Evolutionary conservation across 306 rosid genomes (phyloP).

Genomic region (Trichosanthes cucumerina): DNA sequence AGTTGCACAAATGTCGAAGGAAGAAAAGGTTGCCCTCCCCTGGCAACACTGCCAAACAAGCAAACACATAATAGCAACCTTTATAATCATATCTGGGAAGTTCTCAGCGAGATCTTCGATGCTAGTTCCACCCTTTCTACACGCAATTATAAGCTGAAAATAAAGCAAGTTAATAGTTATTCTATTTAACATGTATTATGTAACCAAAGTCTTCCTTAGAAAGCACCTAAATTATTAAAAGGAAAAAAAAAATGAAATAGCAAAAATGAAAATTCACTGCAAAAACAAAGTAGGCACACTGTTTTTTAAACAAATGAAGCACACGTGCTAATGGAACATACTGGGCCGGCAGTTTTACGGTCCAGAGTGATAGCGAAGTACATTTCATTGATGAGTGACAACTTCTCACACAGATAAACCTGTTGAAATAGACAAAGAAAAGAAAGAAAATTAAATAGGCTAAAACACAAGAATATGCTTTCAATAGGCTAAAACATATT

Average conservation of each 20-base stretch:
- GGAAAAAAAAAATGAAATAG: slow-evolving; percentile 8
- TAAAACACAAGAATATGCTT: not conserved
- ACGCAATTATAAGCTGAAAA: slow-evolving; percentile 80
- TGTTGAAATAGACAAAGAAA: slow-evolving; percentile 22
- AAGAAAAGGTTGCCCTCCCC: not conserved
- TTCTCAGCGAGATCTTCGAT: slow-evolving; percentile 99
- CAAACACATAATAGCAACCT: slow-evolving; percentile 39
- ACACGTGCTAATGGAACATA: slow-evolving; percentile 29
- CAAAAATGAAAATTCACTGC: not conserved
- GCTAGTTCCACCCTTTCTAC: slow-evolving; percentile 97
- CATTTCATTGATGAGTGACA: slow-evolving; percentile 93
- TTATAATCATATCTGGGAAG: slow-evolving; percentile 81
- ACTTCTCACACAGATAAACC: slow-evolving; percentile 83
- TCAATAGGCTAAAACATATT: not conserved
- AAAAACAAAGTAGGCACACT: not conserved
- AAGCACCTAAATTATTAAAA: not conserved
- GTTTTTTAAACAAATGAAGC: not conserved
- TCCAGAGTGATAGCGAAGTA: slow-evolving; percentile 96
- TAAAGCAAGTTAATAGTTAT: slow-evolving; percentile 2
- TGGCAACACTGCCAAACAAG: slow-evolving; percentile 6
- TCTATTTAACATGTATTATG: not conserved
- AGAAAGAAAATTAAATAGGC: slow-evolving; percentile 8
- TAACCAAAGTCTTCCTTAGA: not conserved
- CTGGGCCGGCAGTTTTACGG: slow-evolving; percentile 87
- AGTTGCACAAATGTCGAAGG: not conserved